Conservation (phyloP, 1,284 basidiomycete species). For the Melanopsichium pennsylvanicum region DNA sequence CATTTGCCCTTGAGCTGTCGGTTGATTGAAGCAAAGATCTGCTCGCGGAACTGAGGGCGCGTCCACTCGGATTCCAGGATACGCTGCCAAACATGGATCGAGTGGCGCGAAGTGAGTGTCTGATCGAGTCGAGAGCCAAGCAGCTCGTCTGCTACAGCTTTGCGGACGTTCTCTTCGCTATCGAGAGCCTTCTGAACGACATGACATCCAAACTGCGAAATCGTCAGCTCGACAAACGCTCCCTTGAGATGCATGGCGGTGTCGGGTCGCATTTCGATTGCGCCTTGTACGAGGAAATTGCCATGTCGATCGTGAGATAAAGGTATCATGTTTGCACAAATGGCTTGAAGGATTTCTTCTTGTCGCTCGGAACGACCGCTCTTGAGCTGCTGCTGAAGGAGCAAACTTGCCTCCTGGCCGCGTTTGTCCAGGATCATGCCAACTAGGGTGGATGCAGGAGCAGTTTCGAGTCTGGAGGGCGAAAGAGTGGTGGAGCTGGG, state of each 20-base stretch:
- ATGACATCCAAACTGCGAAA: slow-evolving; percentile 59
- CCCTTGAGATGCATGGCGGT: slow-evolving; percentile 44
- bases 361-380: slow-evolving; percentile 17
- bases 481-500: slow-evolving; percentile 2
- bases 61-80: slow-evolving; percentile 52
- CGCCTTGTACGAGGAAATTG: slow-evolving; percentile 60
- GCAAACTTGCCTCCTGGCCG: slow-evolving; percentile 51
- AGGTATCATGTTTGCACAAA: slow-evolving; percentile 32
- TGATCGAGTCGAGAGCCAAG: slow-evolving; percentile 44
- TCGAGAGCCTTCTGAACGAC: slow-evolving; percentile 58
- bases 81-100: slow-evolving; percentile 61
- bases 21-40: slow-evolving; percentile 54
- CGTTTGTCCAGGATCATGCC: slow-evolving; percentile 35
- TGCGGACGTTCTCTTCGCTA: slow-evolving; percentile 29
- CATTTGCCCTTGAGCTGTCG: slow-evolving; percentile 48
- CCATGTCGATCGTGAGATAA: slow-evolving; percentile 57
- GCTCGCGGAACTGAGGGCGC: slow-evolving; percentile 22
- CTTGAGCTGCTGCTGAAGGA: slow-evolving; percentile 61
- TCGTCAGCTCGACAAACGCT: slow-evolving; percentile 45
- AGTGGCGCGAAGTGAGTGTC: slow-evolving; percentile 53
- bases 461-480: slow-evolving; percentile 15
- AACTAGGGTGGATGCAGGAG: slow-evolving; percentile 21
- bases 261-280: slow-evolving; percentile 27
- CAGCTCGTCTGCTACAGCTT: slow-evolving; percentile 50
- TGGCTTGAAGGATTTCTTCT: slow-evolving; percentile 38